Base-by-base conservation (phyloP, 306 rosid genomes). In the Glycyrrhiza uralensis region DNA sequence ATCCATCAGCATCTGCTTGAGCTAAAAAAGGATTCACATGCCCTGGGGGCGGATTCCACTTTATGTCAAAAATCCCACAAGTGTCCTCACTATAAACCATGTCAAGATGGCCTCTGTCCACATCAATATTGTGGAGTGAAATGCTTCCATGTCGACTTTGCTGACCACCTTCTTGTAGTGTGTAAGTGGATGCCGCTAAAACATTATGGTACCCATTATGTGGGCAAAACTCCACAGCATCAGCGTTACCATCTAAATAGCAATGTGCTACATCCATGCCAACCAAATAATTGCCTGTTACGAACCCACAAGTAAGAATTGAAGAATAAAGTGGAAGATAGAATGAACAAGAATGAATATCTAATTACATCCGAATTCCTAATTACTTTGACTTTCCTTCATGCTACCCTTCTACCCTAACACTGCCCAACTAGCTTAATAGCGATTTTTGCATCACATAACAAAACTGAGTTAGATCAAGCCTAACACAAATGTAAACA, bases 181-280 rank as follows among this genome's bases (percentile, higher is more conserved):
- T 88, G 80, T 91, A 94, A 3, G 98, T 91, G 9, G 97, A 89
- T 46, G 88, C 92, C 0, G 96, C 98, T 69, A 93, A 76, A 80
- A 87, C 83, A 76, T 87, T 76, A 44, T 30, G 81, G 78, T 74
- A 69, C n/a, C 77, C 52, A 33, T 80, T 51, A 66, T 87, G 88
- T 3, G 96, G 89, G 58, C 97, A 94, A 69, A 94, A 94, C 80
- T 91, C 96, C 8, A 87, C 98, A 4, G 88, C 96, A 42, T 94
- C 96, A n/a, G 94, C 89, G 78, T 94, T 91, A 15, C 97, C 96
- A 28, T 91, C 86, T 36, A 94, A 85, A 77, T 77, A 69, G 80
- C 81, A 89, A 70, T 89, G 84, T 44, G 91, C 94, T 63, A 91
- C 75, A 20, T 91, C 96, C 98, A 91, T 94, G n/a, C 38, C 57